These are phyloP conservation scores for Erysiphe neolycopersici DNA, from an alignment of 2,329 filamentous ascomycete genomes.

Conservation along the genomic window DNA sequence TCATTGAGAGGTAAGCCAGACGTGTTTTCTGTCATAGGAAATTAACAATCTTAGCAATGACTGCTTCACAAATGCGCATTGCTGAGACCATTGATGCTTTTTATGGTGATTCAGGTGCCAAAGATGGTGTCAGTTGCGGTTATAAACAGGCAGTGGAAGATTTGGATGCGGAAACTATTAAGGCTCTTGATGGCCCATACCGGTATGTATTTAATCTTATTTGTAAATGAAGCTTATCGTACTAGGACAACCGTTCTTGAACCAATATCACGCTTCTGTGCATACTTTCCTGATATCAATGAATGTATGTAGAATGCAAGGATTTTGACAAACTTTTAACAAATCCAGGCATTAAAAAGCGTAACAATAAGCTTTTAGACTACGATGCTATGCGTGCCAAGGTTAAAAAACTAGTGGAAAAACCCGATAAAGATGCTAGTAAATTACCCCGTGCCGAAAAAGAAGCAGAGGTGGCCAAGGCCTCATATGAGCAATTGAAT, in stretches of 20 bases:
- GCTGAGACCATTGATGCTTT: slow-evolving; percentile 98
- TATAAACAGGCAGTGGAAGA: slow-evolving; percentile 98
- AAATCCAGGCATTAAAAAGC: slow-evolving; percentile 69
- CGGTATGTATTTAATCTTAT: slow-evolving; percentile 21
- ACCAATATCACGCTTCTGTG: slow-evolving; percentile 85
- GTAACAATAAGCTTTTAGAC: slow-evolving; percentile 92
- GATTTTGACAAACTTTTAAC: slow-evolving; percentile 4
- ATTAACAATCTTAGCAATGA: slow-evolving; percentile 45
- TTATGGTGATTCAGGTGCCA: slow-evolving; percentile 86
- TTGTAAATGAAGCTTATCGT: slow-evolving; percentile 4
- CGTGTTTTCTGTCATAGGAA: not conserved
- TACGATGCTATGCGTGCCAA: slow-evolving; percentile 90
- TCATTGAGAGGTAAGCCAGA: slow-evolving; percentile 48
- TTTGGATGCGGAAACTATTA: slow-evolving; percentile 92
- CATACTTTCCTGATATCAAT: slow-evolving; percentile 97
- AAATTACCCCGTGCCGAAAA: slow-evolving; percentile 91
- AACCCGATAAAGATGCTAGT: slow-evolving; percentile 93
- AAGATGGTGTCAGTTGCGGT: slow-evolving; percentile 80
- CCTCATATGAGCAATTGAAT: slow-evolving; percentile 87
- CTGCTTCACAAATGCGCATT: slow-evolving; percentile 95
- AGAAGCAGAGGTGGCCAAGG: slow-evolving; percentile 82
- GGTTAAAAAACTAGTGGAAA: slow-evolving; percentile 91
- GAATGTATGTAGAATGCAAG: slow-evolving; percentile 35
- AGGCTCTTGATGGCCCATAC: slow-evolving; percentile 89
- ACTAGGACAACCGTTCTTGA: slow-evolving; percentile 69